phyloP scores from a whole-genome alignment of 2,329 filamentous ascomycete species.

The Metarhizium brunneum region DNA sequence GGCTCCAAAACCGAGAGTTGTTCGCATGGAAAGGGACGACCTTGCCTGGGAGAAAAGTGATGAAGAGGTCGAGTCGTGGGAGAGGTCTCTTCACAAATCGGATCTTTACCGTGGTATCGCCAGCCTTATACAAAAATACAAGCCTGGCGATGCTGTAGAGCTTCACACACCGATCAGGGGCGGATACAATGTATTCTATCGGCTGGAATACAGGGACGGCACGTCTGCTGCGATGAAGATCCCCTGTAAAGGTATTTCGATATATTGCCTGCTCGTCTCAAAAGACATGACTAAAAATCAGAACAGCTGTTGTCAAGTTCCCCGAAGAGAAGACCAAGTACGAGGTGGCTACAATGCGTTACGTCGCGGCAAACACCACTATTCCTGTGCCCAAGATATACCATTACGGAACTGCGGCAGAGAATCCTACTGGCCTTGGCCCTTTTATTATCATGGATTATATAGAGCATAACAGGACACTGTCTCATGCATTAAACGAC shows the following conservation, averaged over 20 bases:
- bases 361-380: constrained; percentile 20
- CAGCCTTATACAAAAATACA: constrained; percentile 16
- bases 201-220: constrained; percentile 22
- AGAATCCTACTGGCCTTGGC: constrained; percentile 23
- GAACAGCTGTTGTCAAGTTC: not conserved
- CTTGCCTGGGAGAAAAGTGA: constrained; percentile 19
- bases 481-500: constrained; percentile 15
- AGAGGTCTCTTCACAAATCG: constrained; percentile 11
- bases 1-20: constrained; percentile 11
- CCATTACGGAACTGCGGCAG: constrained; percentile 18
- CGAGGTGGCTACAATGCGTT: constrained; percentile 25
- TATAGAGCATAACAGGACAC: constrained; percentile 18
- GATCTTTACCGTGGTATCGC: constrained; percentile 12
- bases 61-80: constrained; percentile 14
- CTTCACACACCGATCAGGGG: constrained; percentile 18
- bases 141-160: constrained; percentile 11
- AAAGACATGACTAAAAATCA: not conserved
- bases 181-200: constrained; percentile 21
- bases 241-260: constrained; percentile 14
- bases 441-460: constrained; percentile 30
- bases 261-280: constrained; percentile 11
- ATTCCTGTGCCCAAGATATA: constrained; percentile 19
- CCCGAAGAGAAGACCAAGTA: constrained; percentile 24
- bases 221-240: constrained; percentile 20
- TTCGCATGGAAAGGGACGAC: constrained; percentile 17